phyloP scores from a whole-genome alignment of 768 basidiomycete species.

The Boletus speciosus region DNA sequence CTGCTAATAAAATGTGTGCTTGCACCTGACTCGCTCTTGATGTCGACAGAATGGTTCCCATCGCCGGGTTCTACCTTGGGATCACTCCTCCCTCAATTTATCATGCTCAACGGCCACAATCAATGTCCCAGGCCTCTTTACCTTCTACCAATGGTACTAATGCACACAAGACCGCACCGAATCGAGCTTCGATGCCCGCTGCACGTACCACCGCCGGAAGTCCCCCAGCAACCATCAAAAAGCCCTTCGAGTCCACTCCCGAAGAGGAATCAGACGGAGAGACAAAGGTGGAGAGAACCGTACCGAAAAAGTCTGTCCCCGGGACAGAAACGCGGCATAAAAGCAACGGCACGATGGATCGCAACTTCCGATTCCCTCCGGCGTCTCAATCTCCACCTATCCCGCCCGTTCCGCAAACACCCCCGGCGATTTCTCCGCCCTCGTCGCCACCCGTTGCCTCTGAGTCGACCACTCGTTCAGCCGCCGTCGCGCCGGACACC shows the following conservation, averaged over 20 bases:
- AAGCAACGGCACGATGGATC: constrained; percentile 75
- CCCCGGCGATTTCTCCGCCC: constrained; percentile 33
- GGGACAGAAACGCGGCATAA: constrained; percentile 33
- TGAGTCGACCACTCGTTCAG: constrained; percentile 12
- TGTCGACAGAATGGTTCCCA: constrained; percentile 76
- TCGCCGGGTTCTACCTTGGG: constrained; percentile 78
- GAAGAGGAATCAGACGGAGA: constrained; percentile 43
- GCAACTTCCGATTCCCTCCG: constrained; percentile 66
- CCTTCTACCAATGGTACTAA: constrained; percentile 34
- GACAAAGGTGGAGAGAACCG: constrained; percentile 31
- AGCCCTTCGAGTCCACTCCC: constrained; percentile 47
- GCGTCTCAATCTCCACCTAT: constrained; percentile 13
- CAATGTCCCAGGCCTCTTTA: constrained; percentile 69
- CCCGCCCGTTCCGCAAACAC: constrained; percentile 1
- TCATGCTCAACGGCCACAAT: constrained; percentile 53
- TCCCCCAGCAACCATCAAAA: constrained; percentile 37
- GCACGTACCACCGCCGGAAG: constrained; percentile 42
- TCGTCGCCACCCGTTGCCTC: constrained; percentile 22
- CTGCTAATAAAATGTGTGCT: background rate
- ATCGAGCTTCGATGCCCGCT: constrained; percentile 68
- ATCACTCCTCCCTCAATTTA: constrained; percentile 47
- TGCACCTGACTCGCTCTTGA: background rate
- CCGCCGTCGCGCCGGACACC: background rate
- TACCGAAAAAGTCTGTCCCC: constrained; percentile 14
- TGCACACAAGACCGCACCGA: constrained; percentile 36